Base-by-base conservation (phyloP, 495 filamentous ascomycete species). In the Annulohypoxylon maeteangense region DNA sequence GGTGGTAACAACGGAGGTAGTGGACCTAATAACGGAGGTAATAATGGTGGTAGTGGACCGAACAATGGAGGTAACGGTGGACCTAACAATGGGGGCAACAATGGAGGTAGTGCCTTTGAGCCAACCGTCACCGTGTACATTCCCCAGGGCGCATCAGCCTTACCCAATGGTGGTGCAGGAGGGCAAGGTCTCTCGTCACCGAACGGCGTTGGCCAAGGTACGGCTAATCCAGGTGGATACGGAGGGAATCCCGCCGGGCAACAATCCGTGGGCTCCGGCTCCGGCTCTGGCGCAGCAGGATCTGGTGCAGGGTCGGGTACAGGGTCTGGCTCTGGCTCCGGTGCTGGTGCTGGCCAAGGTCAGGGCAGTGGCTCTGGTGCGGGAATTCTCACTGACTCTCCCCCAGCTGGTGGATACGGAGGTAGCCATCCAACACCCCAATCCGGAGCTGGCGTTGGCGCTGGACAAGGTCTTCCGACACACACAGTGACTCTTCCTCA, bases 351-450 rank as follows among this genome's bases (percentile, higher is more conserved):
- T 18, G 64, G 60, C 36, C 59, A 68, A 50, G 61, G 60, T 12
- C 59, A 68, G 38, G 61, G 60, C 22, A 45, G 47, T 22, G 60
- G 18, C 25, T 38, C 65, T 34, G 47, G 44, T 7, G 40, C 18
- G 10, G 59, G 44, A 6, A 34, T 55, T 11, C 61, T 25, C n/a
- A 74, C 70, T 40, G 70, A 65, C 40, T 36, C 53, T 18, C 31
- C 55, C n/a, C 70, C 70, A 7, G 5, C 66, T 45, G 70, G 70
- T 7, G 70, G 70, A 31, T 74, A 74, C 29, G 70, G 70, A 58
- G 65, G 38, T 14, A 32, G 31, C 12, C 70, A 66, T 47, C 64
- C 70, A 66, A 70, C 70, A n/a, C 68, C 69, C 65, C 29, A 56
- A 31, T 47, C 68, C 44, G 68, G 57, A 10, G 51, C 56, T 7